Evolutionary conservation across 345 rosid species (phyloP), one percentile per base, ranked within the genome.

Genomic region (Salix dunnii): DNA sequence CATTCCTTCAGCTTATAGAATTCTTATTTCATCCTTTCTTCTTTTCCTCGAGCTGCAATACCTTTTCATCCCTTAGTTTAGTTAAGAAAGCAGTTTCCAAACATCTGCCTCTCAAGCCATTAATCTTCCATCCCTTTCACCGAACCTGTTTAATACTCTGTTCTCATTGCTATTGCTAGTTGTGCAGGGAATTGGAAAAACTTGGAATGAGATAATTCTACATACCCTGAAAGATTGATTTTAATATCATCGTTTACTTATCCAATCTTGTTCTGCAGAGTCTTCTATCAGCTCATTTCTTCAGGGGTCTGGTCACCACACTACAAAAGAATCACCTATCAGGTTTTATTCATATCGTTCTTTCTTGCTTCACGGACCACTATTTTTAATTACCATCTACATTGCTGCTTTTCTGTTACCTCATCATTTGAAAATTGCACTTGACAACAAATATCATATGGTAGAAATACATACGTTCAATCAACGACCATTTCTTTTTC

Each of bases 201-300:
- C 11, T 7, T 58, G 28, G 28, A 60, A 60, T 6, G 64, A 3
- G 64, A 60, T 20, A 60, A 46, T 46, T 60, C n/a, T 58, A 58
- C 27, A 9, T n/a, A 7, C 23, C 3, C 28, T 58, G 20, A 18
- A 64, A 70, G 17, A 61, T 43, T 30, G 33, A 49, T 67, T 66
- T 53, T 17, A 33, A 70, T 69, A 21, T 48, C 27, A 73, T 1
- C 18, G 14, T 46, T 46, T 14, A n/a, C 75, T 74, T 67, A 23
- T 48, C 46, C 42, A 35, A 28, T 60, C 71, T 81, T 81, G 70
- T 72, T 53, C 17, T 77, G 87, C 86, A 86, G 89, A 72, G 18
- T 72, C 76, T 48, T 73, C 78, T 73, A 71, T 25, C 70, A 28
- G 77, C 70, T 77, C 85, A 49, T 76, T 53, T 48, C 62, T 75